Base-by-base conservation (phyloP, 306 rosid genomes). In the Prunus mongolica region DNA sequence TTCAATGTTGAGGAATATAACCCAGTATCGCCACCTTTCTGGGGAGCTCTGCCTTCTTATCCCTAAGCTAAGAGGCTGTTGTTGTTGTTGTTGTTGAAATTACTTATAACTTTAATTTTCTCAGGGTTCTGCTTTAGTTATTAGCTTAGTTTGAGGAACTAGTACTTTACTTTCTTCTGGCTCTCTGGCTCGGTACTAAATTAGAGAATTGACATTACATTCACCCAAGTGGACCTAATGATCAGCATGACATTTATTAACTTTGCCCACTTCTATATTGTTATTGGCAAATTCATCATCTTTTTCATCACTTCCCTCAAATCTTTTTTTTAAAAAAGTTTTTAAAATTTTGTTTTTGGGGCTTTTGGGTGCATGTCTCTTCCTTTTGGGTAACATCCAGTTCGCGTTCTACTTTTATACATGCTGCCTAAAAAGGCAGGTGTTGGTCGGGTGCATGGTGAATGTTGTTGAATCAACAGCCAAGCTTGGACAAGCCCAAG, bases 11-110 rank as follows among this genome's bases (percentile, higher is more conserved):
- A 88, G 50, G 92, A 89, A 73, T 88, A 83, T 47, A 89, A 77
- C 82, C 87, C 84, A 12, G 84, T 86, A 20, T 87, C 94, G 47
- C 83, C 88, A 58, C 82, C 91, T 47, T 86, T 87, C 44, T 94
- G 93, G 93, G 85, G 89, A 72, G 78, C 75, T n/a, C 76, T 84
- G 58, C 87, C 96, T 71, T 85, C 90, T 78, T 86, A 88, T 64
- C 92, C 92, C 49, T 77, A 77, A 32, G 47, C 49, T 77, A 72
- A 32, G 47, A 65, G 41, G 65, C 28, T 27, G 14, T 16, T 52
- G 16, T 38, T 68, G 20, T 38, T 68, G 20, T 44, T 2, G 32
- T 16, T 73, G 25, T 44, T 44, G 45, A 32, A 52, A 57, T 56
- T 44, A 22, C 41, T 30, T 2, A 3, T 34, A 27, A 27, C 69